These are phyloP conservation scores for Fusarium musae DNA, from an alignment of 2,329 filamentous ascomycete genomes.

Conservation along the genomic window DNA sequence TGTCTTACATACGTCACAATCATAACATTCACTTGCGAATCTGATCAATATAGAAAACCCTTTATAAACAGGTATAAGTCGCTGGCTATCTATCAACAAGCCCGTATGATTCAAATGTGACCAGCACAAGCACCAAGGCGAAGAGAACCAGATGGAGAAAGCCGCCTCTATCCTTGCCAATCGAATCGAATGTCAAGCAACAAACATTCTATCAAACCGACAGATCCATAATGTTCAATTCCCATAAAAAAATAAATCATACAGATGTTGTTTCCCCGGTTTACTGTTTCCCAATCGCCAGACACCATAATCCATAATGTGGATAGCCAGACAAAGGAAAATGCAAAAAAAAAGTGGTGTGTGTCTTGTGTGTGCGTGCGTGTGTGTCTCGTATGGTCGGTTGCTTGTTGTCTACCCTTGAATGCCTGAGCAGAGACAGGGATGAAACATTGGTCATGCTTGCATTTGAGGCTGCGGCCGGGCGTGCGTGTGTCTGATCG, in stretches of 20 bases:
- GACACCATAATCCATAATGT: constrained; percentile 37
- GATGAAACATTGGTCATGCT: constrained; percentile 22
- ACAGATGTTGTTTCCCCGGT: constrained; percentile 22
- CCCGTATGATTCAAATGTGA: constrained; percentile 30
- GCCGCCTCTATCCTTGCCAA: constrained; percentile 13
- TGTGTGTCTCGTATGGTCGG: constrained; percentile 1
- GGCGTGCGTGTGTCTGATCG: constrained; percentile 1
- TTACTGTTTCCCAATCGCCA: constrained; percentile 35
- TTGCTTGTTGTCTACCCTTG: background rate
- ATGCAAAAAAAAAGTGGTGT: constrained; percentile 6
- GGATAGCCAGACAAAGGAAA: constrained; percentile 17
- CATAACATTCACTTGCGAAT: background rate
- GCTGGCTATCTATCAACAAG: constrained; percentile 31
- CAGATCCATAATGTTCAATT: constrained; percentile 5
- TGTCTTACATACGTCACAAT: background rate
- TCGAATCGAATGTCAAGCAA: constrained; percentile 15
- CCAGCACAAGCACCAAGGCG: constrained; percentile 34
- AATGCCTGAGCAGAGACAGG: constrained; percentile 10
- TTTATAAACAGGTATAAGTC: constrained; percentile 8
- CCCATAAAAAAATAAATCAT: constrained; percentile 21
- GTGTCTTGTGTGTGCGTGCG: background rate
- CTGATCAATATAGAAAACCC: background rate
- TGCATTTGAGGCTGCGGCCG: constrained; percentile 36
- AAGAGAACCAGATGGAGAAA: constrained; percentile 2
- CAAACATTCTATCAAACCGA: constrained; percentile 9